Conservation (phyloP, 2,329 filamentous ascomycete species). For the Furcasterigmium furcatum region DNA sequence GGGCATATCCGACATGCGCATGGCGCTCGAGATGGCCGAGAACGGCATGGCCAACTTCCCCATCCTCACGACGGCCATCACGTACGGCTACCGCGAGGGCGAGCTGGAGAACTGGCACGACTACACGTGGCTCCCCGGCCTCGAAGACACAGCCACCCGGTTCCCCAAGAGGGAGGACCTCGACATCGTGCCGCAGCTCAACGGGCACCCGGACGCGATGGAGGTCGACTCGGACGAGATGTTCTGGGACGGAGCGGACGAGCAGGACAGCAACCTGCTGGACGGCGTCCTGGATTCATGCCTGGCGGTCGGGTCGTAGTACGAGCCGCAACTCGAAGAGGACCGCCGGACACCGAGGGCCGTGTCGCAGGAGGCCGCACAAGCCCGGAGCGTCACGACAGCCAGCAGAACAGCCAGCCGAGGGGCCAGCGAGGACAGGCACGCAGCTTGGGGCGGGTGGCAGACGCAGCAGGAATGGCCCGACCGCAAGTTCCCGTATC, state of each 20-base stretch:
- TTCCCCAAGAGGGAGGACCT: constrained; percentile 13
- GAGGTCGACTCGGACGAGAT: constrained; percentile 51
- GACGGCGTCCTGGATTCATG: constrained; percentile 56
- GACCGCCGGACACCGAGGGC: neutral
- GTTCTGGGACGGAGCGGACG: constrained; percentile 61
- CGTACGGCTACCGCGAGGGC: constrained; percentile 70
- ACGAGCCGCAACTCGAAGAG: constrained; percentile 3
- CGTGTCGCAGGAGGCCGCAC: neutral
- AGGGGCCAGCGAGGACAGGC: too few species aligned
- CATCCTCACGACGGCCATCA: constrained; percentile 66
- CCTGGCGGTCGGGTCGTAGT: constrained; percentile 39
- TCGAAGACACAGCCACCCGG: neutral
- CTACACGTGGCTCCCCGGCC: constrained; percentile 47
- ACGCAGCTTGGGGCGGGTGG: too few species aligned
- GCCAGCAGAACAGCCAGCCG: too few species aligned
- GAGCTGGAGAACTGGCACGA: constrained; percentile 67
- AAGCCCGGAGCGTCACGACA: neutral
- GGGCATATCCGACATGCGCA: constrained; percentile 72
- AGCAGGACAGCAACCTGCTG: constrained; percentile 47
- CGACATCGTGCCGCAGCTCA: constrained; percentile 32
- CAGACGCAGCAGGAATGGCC: too few species aligned
- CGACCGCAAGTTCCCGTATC: too few species aligned
- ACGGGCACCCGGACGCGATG: constrained; percentile 54
- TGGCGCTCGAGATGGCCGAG: constrained; percentile 74
- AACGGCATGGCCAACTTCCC: constrained; percentile 76